Base-by-base conservation (phyloP, 2,329 filamentous ascomycete genomes). In the Trichoderma guizhouense region DNA sequence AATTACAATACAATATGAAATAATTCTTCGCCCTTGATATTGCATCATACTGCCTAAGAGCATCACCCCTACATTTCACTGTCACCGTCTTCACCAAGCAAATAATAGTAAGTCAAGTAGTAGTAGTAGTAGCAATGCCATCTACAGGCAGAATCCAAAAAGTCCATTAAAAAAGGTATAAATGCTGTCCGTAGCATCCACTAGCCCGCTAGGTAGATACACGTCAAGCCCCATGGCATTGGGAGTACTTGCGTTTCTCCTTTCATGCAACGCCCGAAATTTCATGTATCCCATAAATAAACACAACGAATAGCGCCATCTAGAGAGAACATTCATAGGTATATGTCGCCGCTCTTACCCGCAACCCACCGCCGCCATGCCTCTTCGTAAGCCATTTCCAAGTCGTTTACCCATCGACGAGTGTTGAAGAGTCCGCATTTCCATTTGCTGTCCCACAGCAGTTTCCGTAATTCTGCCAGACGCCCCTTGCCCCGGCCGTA, bases 261-360 rank as follows among this genome's bases (percentile, higher is more conserved):
- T 8, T 26, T 30, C 28, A 64, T 57, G 32, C 43, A 28, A 53
- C 39, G 43, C 60, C 43, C 15, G 15, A 57, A 63, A 47, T 34
- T 32, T 6, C 18, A 36, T 51, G 30, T 26, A 43, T 67, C 43
- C 57, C 43, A 69, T n/a, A 47, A 30, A 65, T 30, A 47, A 32
- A 65, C 34, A 34, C 43, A 47, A 39, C 24, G 9, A 66, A 21
- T 57, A 57, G 61, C 36, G 62, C 61, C 53, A 64, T 63, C 61
- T 65, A 66, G 61, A 32, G 30, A 60, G 11, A 32, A 34, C 8
- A 7, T 53, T 78, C 73, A 86, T 57, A 99, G 86, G 86, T 94
- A 96, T 75, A 99, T 97, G 84, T 99, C 96, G 9, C 95, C 95
- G n/a, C 93, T 91, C 81, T 94, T 89, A 14, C 94, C 95, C 53